Percentiles rank a stretch among this genome's conserved stretches.
Conservation (phyloP, 495 filamentous ascomycete species). For the Aspergillus kassunensis region DNA sequence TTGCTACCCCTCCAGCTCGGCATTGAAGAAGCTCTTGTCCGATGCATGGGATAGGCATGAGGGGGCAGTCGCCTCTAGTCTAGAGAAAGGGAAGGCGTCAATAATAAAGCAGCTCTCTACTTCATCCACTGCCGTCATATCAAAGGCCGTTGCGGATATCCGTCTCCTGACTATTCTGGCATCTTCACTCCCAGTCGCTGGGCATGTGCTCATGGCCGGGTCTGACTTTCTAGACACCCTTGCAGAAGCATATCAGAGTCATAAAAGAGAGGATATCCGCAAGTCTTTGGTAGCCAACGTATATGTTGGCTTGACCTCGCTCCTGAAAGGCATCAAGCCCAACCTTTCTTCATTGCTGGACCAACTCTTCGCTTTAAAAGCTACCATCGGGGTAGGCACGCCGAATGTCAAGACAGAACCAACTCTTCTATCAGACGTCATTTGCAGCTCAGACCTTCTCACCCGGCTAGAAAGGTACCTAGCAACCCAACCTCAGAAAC, state of each 20-base stretch:
- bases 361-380: constrained; percentile 76
- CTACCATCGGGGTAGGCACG: constrained; percentile 53
- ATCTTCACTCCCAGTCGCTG: constrained; percentile 32
- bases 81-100: constrained; percentile 44
- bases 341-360: constrained; percentile 72
- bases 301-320: constrained; percentile 66
- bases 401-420: constrained; percentile 35
- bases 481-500: constrained; percentile 44
- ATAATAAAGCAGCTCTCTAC: constrained; percentile 46
- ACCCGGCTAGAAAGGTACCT: constrained; percentile 53
- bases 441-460: constrained; percentile 41
- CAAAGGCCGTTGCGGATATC: constrained; percentile 30
- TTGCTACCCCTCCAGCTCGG: constrained; percentile 36
- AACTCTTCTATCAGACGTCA: constrained; percentile 42
- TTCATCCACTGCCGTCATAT: constrained; percentile 33
- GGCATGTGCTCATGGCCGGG: constrained; percentile 67
- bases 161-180: constrained; percentile 39
- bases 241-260: constrained; percentile 56
- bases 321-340: constrained; percentile 60
- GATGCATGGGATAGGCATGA: constrained; percentile 36
- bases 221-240: constrained; percentile 82
- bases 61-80: constrained; percentile 30
- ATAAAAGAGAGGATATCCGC: constrained; percentile 51
- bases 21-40: constrained; percentile 43
- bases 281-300: constrained; percentile 62